Evolutionary conservation across 1,284 basidiomycete genomes (phyloP).

Genomic region (Apiotrichum sp.): DNA sequence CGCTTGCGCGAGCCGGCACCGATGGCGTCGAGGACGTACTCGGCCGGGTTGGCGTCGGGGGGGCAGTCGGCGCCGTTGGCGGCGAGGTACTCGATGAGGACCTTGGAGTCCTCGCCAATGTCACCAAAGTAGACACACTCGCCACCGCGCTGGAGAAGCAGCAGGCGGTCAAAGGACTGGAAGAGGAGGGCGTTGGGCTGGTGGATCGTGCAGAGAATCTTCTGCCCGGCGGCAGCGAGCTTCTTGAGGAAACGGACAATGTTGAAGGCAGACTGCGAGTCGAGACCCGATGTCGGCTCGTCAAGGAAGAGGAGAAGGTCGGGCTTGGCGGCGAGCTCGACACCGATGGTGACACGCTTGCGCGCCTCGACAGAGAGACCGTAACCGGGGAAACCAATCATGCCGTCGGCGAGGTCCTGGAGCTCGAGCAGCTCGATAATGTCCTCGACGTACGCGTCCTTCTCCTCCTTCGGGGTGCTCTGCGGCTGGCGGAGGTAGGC

Average conservation of each 20-base stretch:
- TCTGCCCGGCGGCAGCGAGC: constrained; percentile 65
- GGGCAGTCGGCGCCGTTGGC: constrained; percentile 52
- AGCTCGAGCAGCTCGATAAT: constrained; percentile 53
- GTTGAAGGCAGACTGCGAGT: constrained; percentile 56
- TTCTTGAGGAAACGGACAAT: constrained; percentile 48
- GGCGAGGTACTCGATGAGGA: constrained; percentile 54
- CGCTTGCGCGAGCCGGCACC: constrained; percentile 63
- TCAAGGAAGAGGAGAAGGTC: constrained; percentile 55
- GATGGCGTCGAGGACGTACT: constrained; percentile 56
- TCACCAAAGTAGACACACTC: constrained; percentile 51
- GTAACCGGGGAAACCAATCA: constrained; percentile 49
- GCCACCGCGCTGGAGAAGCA: constrained; percentile 49
- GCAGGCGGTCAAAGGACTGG: constrained; percentile 53
- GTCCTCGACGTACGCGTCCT: constrained; percentile 53
- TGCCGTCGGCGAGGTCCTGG: constrained; percentile 51
- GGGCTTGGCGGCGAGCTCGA: constrained; percentile 57
- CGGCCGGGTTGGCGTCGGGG: constrained; percentile 52
- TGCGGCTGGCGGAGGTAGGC: constrained; percentile 56
- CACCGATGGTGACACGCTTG: constrained; percentile 58
- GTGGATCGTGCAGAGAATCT: constrained; percentile 47
- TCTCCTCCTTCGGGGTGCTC: constrained; percentile 50
- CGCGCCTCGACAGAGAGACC: constrained; percentile 53
- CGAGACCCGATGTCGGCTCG: constrained; percentile 55
- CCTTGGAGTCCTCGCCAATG: constrained; percentile 52
- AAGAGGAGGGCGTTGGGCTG: constrained; percentile 53